Conservation (phyloP, 169 alveolate genomes). For the Babesia bovis region DNA sequence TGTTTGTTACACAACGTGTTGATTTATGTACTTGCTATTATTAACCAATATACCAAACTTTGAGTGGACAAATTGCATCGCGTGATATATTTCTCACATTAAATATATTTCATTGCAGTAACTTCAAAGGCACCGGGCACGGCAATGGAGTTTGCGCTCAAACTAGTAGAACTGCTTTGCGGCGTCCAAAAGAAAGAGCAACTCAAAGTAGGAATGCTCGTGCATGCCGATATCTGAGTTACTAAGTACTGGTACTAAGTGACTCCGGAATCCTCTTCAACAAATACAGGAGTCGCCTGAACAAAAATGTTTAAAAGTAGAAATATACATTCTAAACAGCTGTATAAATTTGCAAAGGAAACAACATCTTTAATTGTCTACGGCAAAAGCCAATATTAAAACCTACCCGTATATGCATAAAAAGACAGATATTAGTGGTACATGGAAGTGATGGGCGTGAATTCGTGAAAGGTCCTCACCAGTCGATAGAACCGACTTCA, state of each 20-base stretch:
- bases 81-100: not conserved
- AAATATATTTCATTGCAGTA: constrained; percentile 25
- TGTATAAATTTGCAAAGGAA: not conserved
- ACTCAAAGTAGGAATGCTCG: constrained; percentile 52
- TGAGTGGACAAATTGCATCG: not conserved
- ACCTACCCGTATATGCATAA: constrained; percentile 27
- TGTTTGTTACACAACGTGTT: too few species aligned
- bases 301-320: not conserved
- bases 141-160: constrained; percentile 76
- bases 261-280: constrained; percentile 30
- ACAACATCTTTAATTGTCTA: not conserved
- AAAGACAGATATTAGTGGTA: constrained; percentile 38
- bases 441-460: constrained; percentile 54
- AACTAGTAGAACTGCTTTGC: constrained; percentile 72
- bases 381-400: not conserved
- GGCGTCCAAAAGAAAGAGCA: constrained; percentile 54
- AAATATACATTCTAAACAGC: too few species aligned
- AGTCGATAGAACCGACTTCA: constrained; percentile 25
- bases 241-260: not conserved
- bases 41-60: too few species aligned
- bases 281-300: constrained; percentile 23
- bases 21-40: too few species aligned
- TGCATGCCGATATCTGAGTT: constrained; percentile 40
- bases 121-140: constrained; percentile 80
- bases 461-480: constrained; percentile 30